Conservation (phyloP, 805 yeast species). For the Candida silvicultrix region DNA sequence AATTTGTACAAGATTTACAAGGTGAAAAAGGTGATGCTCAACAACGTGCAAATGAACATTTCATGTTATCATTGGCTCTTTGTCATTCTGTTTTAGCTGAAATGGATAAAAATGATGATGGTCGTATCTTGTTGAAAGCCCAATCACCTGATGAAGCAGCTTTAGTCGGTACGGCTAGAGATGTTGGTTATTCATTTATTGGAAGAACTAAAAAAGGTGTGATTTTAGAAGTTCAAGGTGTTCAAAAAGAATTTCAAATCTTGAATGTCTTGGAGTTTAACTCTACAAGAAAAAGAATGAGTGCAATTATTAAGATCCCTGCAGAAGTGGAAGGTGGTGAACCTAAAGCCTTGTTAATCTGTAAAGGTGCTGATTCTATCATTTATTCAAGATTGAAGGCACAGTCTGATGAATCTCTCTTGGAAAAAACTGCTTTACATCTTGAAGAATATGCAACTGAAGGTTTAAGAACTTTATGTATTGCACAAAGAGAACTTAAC, state of each 20-base stretch:
- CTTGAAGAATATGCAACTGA: conserved; percentile 76
- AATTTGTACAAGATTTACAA: conserved; percentile 54
- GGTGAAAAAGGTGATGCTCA: conserved; percentile 48
- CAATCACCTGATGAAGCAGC: conserved; percentile 90
- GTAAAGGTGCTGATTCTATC: conserved; percentile 84
- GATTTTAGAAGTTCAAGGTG: conserved; percentile 64
- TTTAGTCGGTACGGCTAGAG: conserved; percentile 74
- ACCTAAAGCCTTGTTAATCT: conserved; percentile 58
- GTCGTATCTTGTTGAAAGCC: conserved; percentile 54
- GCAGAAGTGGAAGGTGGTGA: conserved; percentile 35
- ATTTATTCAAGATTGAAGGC: conserved; percentile 60
- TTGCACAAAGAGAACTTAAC: conserved; percentile 61
- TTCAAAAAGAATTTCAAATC: conserved; percentile 62
- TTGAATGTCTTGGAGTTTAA: conserved; percentile 71
- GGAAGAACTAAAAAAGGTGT: conserved; percentile 65
- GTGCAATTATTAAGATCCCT: conserved; percentile 71
- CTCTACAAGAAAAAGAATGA: conserved; percentile 84
- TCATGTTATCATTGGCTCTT: conserved; percentile 68
- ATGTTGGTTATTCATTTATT: conserved; percentile 63
- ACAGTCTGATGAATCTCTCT: conserved; percentile 38
- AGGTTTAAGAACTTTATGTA: conserved; percentile 77
- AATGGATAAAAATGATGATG: conserved; percentile 53
- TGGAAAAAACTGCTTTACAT: conserved; percentile 63
- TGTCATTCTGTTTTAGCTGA: conserved; percentile 79
- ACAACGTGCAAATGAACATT: conserved; percentile 57